These are phyloP conservation scores for Aspergillus fischeri DNA, from an alignment of 2,329 filamentous ascomycete genomes.

Conservation along the genomic window DNA sequence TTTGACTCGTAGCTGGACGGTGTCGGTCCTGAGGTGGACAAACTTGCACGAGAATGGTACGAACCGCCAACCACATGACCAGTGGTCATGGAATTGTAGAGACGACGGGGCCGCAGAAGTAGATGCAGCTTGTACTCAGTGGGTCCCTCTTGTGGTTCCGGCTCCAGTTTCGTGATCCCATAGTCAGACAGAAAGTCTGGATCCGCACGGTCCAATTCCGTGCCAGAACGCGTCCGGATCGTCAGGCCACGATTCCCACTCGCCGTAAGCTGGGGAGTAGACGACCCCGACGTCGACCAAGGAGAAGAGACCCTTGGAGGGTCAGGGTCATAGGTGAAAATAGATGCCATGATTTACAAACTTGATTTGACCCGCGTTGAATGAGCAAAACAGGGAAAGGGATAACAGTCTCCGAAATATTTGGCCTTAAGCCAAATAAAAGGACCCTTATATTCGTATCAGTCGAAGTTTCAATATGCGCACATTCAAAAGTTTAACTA, in stretches of 20 bases:
- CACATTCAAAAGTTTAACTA: conserved; percentile 1
- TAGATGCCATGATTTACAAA: conserved; percentile 67
- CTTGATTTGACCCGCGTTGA: neutral
- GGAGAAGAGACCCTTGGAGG: conserved; percentile 85
- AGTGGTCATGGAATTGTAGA: conserved; percentile 70
- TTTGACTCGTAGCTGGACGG: conserved; percentile 29
- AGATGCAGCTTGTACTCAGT: conserved; percentile 97
- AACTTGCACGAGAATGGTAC: conserved; percentile 40
- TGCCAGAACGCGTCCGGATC: conserved; percentile 26
- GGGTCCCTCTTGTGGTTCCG: conserved; percentile 89
- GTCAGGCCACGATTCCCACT: conserved; percentile 20
- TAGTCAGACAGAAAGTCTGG: conserved; percentile 49
- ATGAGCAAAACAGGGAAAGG: neutral
- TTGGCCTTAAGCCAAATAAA: neutral
- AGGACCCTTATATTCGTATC: conserved; percentile 4
- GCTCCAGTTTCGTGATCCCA: conserved; percentile 70
- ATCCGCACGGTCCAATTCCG: conserved; percentile 38
- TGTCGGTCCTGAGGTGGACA: conserved; percentile 17
- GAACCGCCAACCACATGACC: conserved; percentile 50
- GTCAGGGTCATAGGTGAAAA: conserved; percentile 91
- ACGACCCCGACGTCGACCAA: conserved; percentile 64
- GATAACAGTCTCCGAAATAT: neutral
- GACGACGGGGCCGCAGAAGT: conserved; percentile 71
- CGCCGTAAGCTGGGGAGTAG: conserved; percentile 33
- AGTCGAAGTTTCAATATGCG: conserved; percentile 3